These are phyloP conservation scores for Hypomyces rosellus DNA, from an alignment of 2,329 filamentous ascomycete species.

Conservation along the genomic window DNA sequence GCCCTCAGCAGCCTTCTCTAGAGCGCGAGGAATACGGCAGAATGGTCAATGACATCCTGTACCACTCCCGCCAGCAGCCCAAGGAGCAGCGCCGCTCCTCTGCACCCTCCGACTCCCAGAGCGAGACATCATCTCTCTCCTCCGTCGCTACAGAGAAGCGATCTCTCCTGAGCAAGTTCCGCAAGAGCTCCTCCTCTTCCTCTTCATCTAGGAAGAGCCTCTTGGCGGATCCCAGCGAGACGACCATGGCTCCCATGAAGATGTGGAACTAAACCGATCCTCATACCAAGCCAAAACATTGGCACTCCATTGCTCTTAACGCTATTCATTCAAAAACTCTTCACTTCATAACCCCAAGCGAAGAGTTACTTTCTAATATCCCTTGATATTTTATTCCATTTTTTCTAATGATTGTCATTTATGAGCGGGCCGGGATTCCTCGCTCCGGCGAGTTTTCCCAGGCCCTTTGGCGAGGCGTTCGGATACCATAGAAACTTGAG, in stretches of 20 bases:
- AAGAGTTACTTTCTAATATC: too few relatives aligned
- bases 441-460: too few relatives aligned
- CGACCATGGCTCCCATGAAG: not conserved
- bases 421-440: too few relatives aligned
- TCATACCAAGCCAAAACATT: not conserved
- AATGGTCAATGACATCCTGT: slow-evolving; percentile 4
- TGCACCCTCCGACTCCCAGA: not conserved
- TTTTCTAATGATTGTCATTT: too few relatives aligned
- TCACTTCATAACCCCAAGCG: too few relatives aligned
- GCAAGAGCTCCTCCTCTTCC: not conserved
- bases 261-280: not conserved
- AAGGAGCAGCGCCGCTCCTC: slow-evolving; percentile 1
- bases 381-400: too few relatives aligned
- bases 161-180: slow-evolving; percentile 3
- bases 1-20: not conserved
- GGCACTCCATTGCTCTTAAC: too few relatives aligned
- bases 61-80: slow-evolving; percentile 2
- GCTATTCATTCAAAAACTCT: too few relatives aligned
- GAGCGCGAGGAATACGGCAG: not conserved
- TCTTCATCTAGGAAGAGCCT: not conserved
- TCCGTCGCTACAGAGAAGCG: slow-evolving; percentile 8
- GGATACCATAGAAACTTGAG: too few relatives aligned
- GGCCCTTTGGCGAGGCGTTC: too few relatives aligned
- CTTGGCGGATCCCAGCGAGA: slow-evolving; percentile 1
- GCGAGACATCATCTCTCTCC: slow-evolving; percentile 3